These are phyloP conservation scores for Phytophthora pini DNA, from an alignment of 352 stramenopile species.

Conservation along the genomic window DNA sequence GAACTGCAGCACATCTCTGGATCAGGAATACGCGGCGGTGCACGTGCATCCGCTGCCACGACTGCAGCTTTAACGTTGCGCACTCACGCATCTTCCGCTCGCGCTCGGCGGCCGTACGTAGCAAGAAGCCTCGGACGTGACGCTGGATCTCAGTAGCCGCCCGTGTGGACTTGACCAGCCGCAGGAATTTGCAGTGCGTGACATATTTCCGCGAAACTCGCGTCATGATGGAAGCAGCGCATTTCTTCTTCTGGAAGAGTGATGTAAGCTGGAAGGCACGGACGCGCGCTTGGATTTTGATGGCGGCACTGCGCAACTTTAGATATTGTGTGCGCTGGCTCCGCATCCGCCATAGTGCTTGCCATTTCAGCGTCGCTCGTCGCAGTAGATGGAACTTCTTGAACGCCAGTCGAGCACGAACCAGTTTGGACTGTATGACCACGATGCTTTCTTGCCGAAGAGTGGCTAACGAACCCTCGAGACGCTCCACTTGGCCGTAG, in stretches of 20 bases:
- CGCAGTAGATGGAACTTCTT: slow-evolving; percentile 54
- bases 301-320: slow-evolving; percentile 29
- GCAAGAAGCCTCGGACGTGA: slow-evolving; percentile 59
- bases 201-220: slow-evolving; percentile 47
- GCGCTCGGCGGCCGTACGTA: slow-evolving; percentile 67
- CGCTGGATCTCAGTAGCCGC: slow-evolving; percentile 53
- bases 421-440: slow-evolving; percentile 62
- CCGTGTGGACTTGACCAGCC: slow-evolving; percentile 41
- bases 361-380: slow-evolving; percentile 41
- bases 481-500: slow-evolving; percentile 78
- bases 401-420: slow-evolving; percentile 41
- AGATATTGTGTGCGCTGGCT: slow-evolving; percentile 40
- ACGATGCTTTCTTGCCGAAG: slow-evolving; percentile 56
- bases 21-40: slow-evolving; percentile 39
- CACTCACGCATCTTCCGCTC: slow-evolving; percentile 56
- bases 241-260: slow-evolving; percentile 38
- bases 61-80: slow-evolving; percentile 50
- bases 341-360: slow-evolving; percentile 66
- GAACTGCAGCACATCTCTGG: slow-evolving; percentile 37
- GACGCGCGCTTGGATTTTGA: slow-evolving; percentile 46
- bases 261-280: slow-evolving; percentile 40
- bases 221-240: slow-evolving; percentile 46
- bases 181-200: slow-evolving; percentile 48
- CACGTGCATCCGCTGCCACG: slow-evolving; percentile 63
- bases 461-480: slow-evolving; percentile 56